Evolutionary conservation across 805 yeast genomes (phyloP), one percentile per base, ranked within the genome.

Genomic region (Ogataea kodamae): DNA sequence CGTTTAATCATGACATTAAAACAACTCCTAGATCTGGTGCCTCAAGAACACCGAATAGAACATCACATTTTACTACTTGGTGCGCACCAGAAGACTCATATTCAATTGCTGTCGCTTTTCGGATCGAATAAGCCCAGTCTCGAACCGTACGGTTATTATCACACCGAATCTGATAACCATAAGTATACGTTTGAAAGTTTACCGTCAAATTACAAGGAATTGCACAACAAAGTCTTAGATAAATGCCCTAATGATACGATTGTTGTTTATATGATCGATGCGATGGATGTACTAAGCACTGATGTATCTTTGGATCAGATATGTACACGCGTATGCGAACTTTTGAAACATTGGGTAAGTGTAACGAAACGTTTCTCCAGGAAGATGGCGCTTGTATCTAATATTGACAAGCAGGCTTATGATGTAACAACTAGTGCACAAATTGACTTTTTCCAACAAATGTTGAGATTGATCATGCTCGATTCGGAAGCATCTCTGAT

Each of bases 391-490:
- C 9, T 48, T 12, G 18, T 43, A 3, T 13, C 39, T 13, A 40
- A 46, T 22, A 25, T 39, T 2, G 28, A 48, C 2, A 10, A 28
- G 6, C 35, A 45, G 30, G 28, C 34, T 7, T 55, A 52, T 35
- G 43, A 41, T 16, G 33, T 48, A 9, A 38, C 31, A 6, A 43
- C 40, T 3, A 37, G 46, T 27, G 32, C 37, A 9, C 30, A 33
- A 6, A 36, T 55, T 9, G 61, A 55, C 28, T 45, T 38, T 18
- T 19, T 52, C 15, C 61, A 55, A 30, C 61, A 55, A 26, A 11
- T 45, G 5, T 21, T 53, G 16, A 41, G 59, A 15, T 29, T 43
- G 8, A 26, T 47, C 7, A 37, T 43, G 31, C 18, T 43, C 9
- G 37, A 37, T 11, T 28, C 29, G 8, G 35, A 38, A 5, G 48